phyloP scores from a whole-genome alignment of 1,284 basidiomycete species.

The Ceraceosorus guamensis region DNA sequence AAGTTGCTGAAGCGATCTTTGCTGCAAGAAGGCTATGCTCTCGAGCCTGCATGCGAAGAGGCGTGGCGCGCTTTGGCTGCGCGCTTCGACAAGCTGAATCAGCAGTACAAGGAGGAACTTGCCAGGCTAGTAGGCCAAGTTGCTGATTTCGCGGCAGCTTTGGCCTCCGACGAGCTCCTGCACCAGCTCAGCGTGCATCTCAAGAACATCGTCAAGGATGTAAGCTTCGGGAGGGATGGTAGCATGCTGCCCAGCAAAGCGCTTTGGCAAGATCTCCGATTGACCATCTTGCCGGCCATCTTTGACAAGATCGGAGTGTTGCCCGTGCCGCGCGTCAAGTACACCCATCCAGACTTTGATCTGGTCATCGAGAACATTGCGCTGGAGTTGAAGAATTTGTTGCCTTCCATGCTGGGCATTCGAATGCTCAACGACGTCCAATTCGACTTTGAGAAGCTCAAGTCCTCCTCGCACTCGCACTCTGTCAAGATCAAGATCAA shows the following conservation, averaged over 20 bases:
- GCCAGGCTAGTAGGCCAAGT: background rate
- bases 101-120: slow-evolving; percentile 4
- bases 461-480: slow-evolving; percentile 9
- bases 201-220: background rate
- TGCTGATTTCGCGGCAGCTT: slow-evolving; percentile 1
- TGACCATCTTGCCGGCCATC: slow-evolving; percentile 8
- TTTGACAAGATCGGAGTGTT: slow-evolving; percentile 12
- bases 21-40: slow-evolving; percentile 12
- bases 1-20: slow-evolving; percentile 5
- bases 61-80: slow-evolving; percentile 3
- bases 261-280: slow-evolving; percentile 6
- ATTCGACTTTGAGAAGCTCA: slow-evolving; percentile 12
- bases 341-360: slow-evolving; percentile 18
- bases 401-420: slow-evolving; percentile 13
- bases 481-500: slow-evolving; percentile 15
- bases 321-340: slow-evolving; percentile 16
- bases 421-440: slow-evolving; percentile 14
- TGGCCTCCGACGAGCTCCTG: slow-evolving; percentile 9
- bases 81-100: slow-evolving; percentile 5
- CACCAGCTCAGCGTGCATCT: background rate
- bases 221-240: slow-evolving; percentile 8
- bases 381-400: slow-evolving; percentile 8
- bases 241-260: slow-evolving; percentile 1
- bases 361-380: slow-evolving; percentile 18
- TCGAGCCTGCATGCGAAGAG: slow-evolving; percentile 6